phyloP scores from a whole-genome alignment of 2,329 filamentous ascomycete species.

The Fusarium citri region DNA sequence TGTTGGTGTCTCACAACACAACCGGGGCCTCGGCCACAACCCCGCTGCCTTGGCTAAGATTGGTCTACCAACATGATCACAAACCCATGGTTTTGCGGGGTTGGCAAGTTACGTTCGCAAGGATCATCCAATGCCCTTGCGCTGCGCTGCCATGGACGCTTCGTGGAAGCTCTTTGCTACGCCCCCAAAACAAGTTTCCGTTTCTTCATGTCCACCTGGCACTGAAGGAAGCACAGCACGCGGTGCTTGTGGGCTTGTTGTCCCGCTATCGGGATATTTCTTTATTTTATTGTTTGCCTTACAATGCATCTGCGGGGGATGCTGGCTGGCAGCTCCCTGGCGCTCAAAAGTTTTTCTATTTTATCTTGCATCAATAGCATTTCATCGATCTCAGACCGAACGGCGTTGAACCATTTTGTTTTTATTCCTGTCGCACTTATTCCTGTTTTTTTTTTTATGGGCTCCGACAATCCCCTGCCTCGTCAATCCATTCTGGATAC shows the following conservation, averaged over 20 bases:
- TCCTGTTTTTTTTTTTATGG: constrained; percentile 9
- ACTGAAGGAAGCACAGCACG: constrained; percentile 38
- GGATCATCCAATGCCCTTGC: constrained; percentile 31
- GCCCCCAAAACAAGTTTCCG: constrained; percentile 17
- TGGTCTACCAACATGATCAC: constrained; percentile 37
- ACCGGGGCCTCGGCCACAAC: constrained; percentile 27
- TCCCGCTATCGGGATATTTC: background rate
- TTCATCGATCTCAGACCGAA: constrained; percentile 24
- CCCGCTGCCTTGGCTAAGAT: constrained; percentile 31
- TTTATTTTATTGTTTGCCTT: constrained; percentile 22
- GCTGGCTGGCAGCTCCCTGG: constrained; percentile 27
- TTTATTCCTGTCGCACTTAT: background rate
- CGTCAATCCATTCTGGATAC: constrained; percentile 2
- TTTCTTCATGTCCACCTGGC: constrained; percentile 22
- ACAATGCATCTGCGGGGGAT: constrained; percentile 30
- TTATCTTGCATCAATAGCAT: constrained; percentile 35
- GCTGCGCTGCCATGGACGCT: constrained; percentile 1
- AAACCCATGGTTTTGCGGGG: constrained; percentile 40
- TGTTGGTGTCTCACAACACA: constrained; percentile 22
- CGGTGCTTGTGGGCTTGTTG: constrained; percentile 24
- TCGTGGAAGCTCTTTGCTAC: constrained; percentile 8
- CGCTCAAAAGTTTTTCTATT: constrained; percentile 44
- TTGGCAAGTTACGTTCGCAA: constrained; percentile 39
- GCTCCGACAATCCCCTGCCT: constrained; percentile 9
- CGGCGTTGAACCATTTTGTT: constrained; percentile 36